These are phyloP conservation scores for Suillus luteus DNA, from an alignment of 768 basidiomycete species.

Conservation along the genomic window DNA sequence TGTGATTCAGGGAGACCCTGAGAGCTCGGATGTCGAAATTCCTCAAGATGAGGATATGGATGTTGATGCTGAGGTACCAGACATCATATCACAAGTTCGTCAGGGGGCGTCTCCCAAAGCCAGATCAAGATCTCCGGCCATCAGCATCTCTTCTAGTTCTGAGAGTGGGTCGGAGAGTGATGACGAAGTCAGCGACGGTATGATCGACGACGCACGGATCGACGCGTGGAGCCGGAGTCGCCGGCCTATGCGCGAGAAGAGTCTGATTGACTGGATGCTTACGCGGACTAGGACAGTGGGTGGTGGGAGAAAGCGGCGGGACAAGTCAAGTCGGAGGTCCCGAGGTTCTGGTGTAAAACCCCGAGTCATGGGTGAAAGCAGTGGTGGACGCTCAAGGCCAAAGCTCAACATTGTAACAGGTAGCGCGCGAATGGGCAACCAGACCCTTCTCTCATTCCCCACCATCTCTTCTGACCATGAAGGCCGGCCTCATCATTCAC, in stretches of 20 bases:
- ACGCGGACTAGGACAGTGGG: slow-evolving; percentile 38
- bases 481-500: slow-evolving; percentile 10
- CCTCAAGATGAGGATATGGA: slow-evolving; percentile 12
- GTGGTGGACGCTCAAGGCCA: slow-evolving; percentile 18
- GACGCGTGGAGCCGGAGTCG: slow-evolving; percentile 27
- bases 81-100: slow-evolving; percentile 18
- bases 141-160: slow-evolving; percentile 13
- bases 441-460: slow-evolving; percentile 42
- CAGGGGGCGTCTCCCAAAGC: slow-evolving; percentile 8
- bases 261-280: slow-evolving; percentile 73
- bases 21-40: slow-evolving; percentile 51
- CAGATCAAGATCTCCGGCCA: slow-evolving; percentile 1
- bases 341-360: slow-evolving; percentile 16
- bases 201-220: slow-evolving; percentile 34
- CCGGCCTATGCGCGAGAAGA: slow-evolving; percentile 39
- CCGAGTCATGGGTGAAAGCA: slow-evolving; percentile 12
- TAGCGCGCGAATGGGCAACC: slow-evolving; percentile 39
- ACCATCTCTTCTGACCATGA: slow-evolving; percentile 16
- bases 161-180: slow-evolving; percentile 26
- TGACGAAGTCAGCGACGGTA: slow-evolving; percentile 34
- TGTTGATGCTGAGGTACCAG: slow-evolving; percentile 8
- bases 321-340: slow-evolving; percentile 16
- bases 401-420: slow-evolving; percentile 41
- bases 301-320: slow-evolving; percentile 20
- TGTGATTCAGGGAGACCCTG: slow-evolving; percentile 62